Evolutionary conservation across 495 filamentous ascomycete genomes (phyloP).

Genomic region (Annulohypoxylon moriforme): DNA sequence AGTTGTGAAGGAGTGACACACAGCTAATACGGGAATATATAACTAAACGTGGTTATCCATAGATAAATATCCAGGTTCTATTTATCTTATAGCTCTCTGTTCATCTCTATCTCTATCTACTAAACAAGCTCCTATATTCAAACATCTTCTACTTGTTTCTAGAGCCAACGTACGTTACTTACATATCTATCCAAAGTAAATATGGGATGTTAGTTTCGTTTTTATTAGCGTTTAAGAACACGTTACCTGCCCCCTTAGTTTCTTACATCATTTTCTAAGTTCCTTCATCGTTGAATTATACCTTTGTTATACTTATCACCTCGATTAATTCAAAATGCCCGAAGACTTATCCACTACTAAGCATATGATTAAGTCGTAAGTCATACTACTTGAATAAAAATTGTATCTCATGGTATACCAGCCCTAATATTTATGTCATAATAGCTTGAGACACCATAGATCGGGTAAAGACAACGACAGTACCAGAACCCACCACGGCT

Average conservation of each 20-base stretch:
- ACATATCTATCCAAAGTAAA: too few relatives aligned
- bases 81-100: too few relatives aligned
- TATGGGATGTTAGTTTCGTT: too few relatives aligned
- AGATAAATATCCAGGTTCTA: background rate
- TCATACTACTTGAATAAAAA: background rate
- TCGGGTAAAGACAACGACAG: slow-evolving; percentile 7
- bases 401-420: background rate
- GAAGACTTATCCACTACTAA: background rate
- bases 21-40: background rate
- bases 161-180: too few relatives aligned
- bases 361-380: slow-evolving; percentile 22
- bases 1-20: too few relatives aligned
- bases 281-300: too few relatives aligned
- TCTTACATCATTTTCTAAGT: too few relatives aligned
- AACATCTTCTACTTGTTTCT: too few relatives aligned
- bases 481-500: slow-evolving; percentile 24
- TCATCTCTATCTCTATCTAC: background rate
- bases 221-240: too few relatives aligned
- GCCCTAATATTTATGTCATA: background rate
- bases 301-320: too few relatives aligned
- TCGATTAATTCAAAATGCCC: slow-evolving; percentile 7
- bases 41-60: background rate
- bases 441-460: slow-evolving; percentile 2
- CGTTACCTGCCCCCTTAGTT: too few relatives aligned
- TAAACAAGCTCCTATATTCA: too few relatives aligned